Conservation (phyloP, 345 rosid species). For the Eutrema yunnanense region DNA sequence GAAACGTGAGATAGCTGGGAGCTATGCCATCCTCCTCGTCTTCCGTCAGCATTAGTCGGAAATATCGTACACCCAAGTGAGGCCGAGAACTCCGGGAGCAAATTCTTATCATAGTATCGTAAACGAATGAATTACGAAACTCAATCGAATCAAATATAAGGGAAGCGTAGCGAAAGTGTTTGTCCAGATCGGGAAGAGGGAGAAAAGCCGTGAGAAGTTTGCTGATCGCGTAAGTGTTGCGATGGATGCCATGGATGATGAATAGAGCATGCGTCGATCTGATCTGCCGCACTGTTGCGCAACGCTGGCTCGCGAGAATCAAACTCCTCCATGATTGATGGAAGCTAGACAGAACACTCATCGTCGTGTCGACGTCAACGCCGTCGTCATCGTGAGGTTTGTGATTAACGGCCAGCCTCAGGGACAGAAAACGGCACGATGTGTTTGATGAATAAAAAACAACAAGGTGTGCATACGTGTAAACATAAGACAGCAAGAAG, state of each 20-base stretch:
- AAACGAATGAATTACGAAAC: slow-evolving; percentile 31
- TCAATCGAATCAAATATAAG: slow-evolving; percentile 32
- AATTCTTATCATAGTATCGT: slow-evolving; percentile 46
- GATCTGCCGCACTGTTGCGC: slow-evolving; percentile 30
- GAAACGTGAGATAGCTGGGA: slow-evolving; percentile 46
- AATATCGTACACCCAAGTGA: slow-evolving; percentile 35
- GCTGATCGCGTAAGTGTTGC: slow-evolving; percentile 39
- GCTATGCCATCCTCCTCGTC: background rate
- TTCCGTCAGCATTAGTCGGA: slow-evolving; percentile 33
- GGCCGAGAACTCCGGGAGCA: slow-evolving; percentile 36
- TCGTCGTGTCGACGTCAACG: background rate
- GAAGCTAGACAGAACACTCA: slow-evolving; percentile 22
- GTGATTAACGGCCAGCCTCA: background rate
- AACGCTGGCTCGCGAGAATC: slow-evolving; percentile 30
- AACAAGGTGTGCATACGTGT: background rate
- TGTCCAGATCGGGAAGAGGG: slow-evolving; percentile 25
- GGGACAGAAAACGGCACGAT: background rate
- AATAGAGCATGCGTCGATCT: slow-evolving; percentile 36
- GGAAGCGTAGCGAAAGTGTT: slow-evolving; percentile 39
- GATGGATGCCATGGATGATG: slow-evolving; percentile 35
- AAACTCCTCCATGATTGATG: slow-evolving; percentile 34
- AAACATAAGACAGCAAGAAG: background rate
- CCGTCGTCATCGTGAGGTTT: background rate
- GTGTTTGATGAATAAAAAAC: background rate
- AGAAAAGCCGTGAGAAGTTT: slow-evolving; percentile 38